Evolutionary conservation across 2,329 filamentous ascomycete genomes (phyloP), one percentile per base, ranked within the genome.

Genomic region (Diplodia corticola): DNA sequence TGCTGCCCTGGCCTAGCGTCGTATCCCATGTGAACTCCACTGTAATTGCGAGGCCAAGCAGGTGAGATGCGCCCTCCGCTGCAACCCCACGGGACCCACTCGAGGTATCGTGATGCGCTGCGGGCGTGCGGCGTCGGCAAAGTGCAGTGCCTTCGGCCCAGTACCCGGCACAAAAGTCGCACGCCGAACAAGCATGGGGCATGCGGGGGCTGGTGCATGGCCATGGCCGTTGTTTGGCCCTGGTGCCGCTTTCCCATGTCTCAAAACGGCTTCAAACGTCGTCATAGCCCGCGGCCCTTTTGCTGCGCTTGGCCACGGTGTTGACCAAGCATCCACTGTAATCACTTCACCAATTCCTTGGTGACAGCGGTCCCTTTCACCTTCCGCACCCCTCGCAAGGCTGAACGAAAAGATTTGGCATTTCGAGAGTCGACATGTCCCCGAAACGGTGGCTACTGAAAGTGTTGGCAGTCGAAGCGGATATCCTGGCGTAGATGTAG

Each of bases 1-100:
- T 48, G 55, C 40, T 22, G 59, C 55, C 17, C n/a, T 44, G 40
- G 60, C 60, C 60, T 63, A 51, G 60, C 60, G 46, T 37, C 20
- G 30, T 28, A 40, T 40, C 33, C 22, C 49, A 24, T 40, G 26
- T 12, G n/a, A 9, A 10, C 57, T 61, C 57, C 57, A 61, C 57
- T 61, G 40, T 61, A 61, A 59, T 49, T n/a, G 17, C 17, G 57
- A 61, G 40, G 57, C 57, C 57, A 61, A 61, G 57, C 20, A 37
- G 28, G 24, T 2, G 33, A 59, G 15, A 12, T 26, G 35, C 44
- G 22, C 55, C 10, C 15, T 24, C 51, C 35, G 28, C 54, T 59
- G 54, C 54, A 46, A 59, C 54, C 35, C 35, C 35, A 7, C 24
- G 22, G 49, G 49, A 51, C 13, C 35, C 35, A 46, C 54, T 24